A percentile compares a stretch with the other conserved stretches of the same genome.
phyloP scores from a whole-genome alignment of 2,329 filamentous ascomycete genomes.

The Monosporascus sp. region DNA sequence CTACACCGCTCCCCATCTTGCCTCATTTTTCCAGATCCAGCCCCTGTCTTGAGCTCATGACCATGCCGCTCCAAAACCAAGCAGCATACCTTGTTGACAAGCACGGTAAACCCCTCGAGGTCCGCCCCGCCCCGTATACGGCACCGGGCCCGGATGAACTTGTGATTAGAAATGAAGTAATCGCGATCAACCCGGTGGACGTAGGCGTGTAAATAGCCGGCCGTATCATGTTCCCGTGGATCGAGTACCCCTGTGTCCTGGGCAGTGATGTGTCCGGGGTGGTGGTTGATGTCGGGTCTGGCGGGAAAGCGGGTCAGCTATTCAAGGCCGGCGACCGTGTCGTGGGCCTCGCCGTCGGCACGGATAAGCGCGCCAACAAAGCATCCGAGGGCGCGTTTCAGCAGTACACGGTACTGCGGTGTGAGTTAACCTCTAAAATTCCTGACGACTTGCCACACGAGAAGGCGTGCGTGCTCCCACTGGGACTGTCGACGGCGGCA shows the following conservation, averaged over 20 bases:
- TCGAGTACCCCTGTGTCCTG: slow-evolving; percentile 27
- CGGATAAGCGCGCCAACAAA: background rate
- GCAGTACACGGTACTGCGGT: slow-evolving; percentile 3
- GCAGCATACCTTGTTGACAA: slow-evolving; percentile 1
- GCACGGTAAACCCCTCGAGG: slow-evolving; percentile 21
- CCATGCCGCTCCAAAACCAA: slow-evolving; percentile 25
- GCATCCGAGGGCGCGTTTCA: slow-evolving; percentile 5
- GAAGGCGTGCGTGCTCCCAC: slow-evolving; percentile 1
- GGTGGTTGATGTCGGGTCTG: slow-evolving; percentile 1
- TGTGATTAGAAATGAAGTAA: slow-evolving; percentile 31
- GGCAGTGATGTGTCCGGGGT: slow-evolving; percentile 24
- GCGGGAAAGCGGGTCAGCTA: background rate
- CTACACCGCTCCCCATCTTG: too few relatives aligned
- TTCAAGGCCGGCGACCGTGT: slow-evolving; percentile 6
- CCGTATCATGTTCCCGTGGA: slow-evolving; percentile 34
- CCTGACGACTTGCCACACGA: slow-evolving; percentile 1
- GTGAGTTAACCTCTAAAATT: background rate
- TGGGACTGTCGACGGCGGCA: slow-evolving; percentile 2
- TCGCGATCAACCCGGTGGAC: slow-evolving; percentile 39
- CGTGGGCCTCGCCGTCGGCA: slow-evolving; percentile 2
- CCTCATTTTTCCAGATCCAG: background rate
- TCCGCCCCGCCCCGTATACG: slow-evolving; percentile 31
- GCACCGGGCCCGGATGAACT: slow-evolving; percentile 30
- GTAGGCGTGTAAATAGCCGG: slow-evolving; percentile 34
- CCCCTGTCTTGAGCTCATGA: slow-evolving; percentile 24